These are phyloP conservation scores for Pestalotiopsis sp. DNA, from an alignment of 2,329 filamentous ascomycete species.

Conservation along the genomic window DNA sequence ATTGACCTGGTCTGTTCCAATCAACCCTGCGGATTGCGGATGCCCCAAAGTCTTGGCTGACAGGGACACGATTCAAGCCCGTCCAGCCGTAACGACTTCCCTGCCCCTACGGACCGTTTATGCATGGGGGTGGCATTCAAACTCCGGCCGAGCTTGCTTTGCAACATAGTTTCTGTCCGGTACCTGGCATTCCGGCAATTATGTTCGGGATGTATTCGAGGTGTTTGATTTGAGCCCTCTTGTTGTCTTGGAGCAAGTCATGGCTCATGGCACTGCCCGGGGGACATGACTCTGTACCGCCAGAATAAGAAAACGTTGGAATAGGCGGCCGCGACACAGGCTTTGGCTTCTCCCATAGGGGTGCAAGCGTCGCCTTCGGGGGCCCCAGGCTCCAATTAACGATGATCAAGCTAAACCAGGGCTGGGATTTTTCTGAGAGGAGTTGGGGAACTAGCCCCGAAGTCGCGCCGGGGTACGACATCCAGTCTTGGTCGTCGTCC, in stretches of 20 bases:
- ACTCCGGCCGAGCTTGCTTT: not conserved
- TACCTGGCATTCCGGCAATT: not conserved
- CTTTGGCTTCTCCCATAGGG: not conserved
- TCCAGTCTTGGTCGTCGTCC: not conserved
- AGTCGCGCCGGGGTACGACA: not conserved
- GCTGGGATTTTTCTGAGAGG: not conserved
- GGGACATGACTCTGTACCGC: not conserved
- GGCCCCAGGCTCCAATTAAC: not conserved
- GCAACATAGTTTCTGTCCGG: not conserved
- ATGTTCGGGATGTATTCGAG: not conserved
- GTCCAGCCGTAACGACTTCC: not conserved
- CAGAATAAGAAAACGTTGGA: not conserved
- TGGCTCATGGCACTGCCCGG: not conserved
- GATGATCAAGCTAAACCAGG: not conserved
- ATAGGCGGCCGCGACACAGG: not conserved
- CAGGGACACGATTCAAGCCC: not conserved
- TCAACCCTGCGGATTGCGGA: not conserved
- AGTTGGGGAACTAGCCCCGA: not conserved
- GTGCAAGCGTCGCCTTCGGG: not conserved
- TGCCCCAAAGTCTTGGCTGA: not conserved
- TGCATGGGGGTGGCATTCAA: not conserved
- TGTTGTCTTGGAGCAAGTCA: not conserved
- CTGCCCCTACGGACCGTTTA: not conserved
- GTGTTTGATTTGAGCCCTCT: not conserved
- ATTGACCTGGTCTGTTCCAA: not conserved